phyloP scores from a whole-genome alignment of 805 yeast genomes.

The Saturnispora bothae region DNA sequence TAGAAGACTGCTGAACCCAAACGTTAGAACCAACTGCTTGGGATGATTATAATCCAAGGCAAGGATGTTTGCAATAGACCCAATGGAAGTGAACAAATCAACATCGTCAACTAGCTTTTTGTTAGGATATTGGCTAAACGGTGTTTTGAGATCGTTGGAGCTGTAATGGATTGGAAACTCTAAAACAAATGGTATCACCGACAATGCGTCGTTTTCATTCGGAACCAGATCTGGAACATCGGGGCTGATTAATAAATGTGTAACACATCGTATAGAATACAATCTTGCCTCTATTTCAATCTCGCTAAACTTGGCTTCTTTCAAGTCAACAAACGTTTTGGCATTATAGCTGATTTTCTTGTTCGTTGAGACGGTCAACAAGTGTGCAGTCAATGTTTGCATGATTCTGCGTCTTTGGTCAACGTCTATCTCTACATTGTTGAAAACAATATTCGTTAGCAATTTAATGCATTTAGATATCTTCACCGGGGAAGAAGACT shows the following conservation, averaged over 20 bases:
- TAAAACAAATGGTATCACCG: constrained; percentile 37
- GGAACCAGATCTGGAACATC: constrained; percentile 34
- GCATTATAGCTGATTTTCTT: constrained; percentile 15
- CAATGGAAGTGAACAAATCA: constrained; percentile 36
- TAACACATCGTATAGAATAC: constrained; percentile 32
- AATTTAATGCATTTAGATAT: constrained; percentile 3
- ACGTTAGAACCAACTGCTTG: constrained; percentile 28
- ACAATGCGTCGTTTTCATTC: constrained; percentile 29
- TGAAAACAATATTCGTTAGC: constrained; percentile 1
- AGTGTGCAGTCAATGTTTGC: constrained; percentile 25
- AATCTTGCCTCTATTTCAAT: constrained; percentile 18
- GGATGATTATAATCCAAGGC: constrained; percentile 28
- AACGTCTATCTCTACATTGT: background rate
- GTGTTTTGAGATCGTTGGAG: constrained; percentile 15
- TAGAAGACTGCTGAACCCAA: constrained; percentile 28
- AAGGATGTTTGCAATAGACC: constrained; percentile 42
- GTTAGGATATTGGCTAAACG: constrained; percentile 19
- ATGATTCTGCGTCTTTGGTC: constrained; percentile 8
- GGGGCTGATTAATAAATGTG: constrained; percentile 32
- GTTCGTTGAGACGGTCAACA: constrained; percentile 25
- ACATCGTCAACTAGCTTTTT: constrained; percentile 13
- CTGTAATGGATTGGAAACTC: constrained; percentile 36
- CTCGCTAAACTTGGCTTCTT: constrained; percentile 12
- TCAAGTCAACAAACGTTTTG: constrained; percentile 18
- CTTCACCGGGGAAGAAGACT: background rate